Evolutionary conservation across 2,329 filamentous ascomycete species (phyloP), one percentile per base, ranked within the genome.

Genomic region (Kalmusia sp.): DNA sequence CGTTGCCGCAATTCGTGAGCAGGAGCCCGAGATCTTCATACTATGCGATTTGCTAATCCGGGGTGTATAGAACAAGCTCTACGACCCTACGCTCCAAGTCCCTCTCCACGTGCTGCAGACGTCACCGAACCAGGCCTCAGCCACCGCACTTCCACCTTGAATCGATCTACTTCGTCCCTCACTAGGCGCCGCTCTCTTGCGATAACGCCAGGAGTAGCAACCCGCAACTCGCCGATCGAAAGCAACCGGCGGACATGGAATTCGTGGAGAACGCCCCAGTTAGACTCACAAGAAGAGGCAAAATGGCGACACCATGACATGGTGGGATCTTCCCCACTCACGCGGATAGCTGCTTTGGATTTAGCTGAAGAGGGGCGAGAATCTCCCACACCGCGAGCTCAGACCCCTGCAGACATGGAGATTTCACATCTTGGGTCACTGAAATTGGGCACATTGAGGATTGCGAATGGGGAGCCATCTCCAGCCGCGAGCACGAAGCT

Each of bases 391-490:
- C 52, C 61, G 19, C 62, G 73, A 54, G 69, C 71, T 19, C 63
- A 66, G 33, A 80, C 77, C 6, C 77, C 77, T 7, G 67, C 71
- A 3, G 77, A 80, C 9, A 65, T 76, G 47, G 72, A 76, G 8
- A 76, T 76, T 54, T 67, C 71, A 4, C 75, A 78, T 40, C 67
- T 78, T 25, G 77, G 79, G 4, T 68, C 64, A 25, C 69, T 77
- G 48, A 67, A 73, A 50, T 68, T 76, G 6, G 79, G 79, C 6
- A 76, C 77, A 3, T 67, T 81, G 7, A 70, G 75, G 15, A 73
- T 82, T 15, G 80, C 77, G 5, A 82, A 82, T 51, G 79, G 79
- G 7, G 69, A 74, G 14, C 70, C 76, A 8, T 80, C 79, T 3
- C 79, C 79, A 12, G 76, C 75, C 40, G 70, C 76, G 3, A 77